Evolutionary conservation across 2,329 filamentous ascomycete genomes (phyloP).

Genomic region (Beauveria bassiana): DNA sequence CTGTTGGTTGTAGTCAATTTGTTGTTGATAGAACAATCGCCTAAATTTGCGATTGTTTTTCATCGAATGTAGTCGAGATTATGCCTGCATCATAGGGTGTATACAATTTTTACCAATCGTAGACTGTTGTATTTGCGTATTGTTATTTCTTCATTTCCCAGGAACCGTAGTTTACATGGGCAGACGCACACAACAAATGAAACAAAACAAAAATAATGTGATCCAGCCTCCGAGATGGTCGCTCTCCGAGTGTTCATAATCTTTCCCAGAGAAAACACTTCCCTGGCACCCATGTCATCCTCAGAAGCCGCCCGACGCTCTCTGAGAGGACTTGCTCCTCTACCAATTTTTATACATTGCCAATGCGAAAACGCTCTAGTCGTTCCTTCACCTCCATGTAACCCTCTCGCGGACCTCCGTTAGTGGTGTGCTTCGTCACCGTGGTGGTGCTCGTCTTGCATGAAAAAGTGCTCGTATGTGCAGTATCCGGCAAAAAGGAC

Average conservation of each 20-base stretch:
- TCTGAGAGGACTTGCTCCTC: not conserved
- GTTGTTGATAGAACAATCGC: no score
- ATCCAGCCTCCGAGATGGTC: not conserved
- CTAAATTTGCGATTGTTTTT: no score
- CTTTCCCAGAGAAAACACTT: not conserved
- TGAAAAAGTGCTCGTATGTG: constrained; percentile 79
- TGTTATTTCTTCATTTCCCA: not conserved
- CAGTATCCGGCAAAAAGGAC: constrained; percentile 89
- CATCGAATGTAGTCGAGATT: no score
- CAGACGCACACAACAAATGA: constrained; percentile 2
- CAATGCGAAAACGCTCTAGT: not conserved
- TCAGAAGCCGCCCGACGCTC: not conserved
- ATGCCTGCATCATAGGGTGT: not conserved
- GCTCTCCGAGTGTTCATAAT: not conserved
- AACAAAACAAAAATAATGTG: constrained; percentile 2
- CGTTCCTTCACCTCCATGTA: no score
- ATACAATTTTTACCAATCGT: not conserved
- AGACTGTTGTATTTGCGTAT: not conserved
- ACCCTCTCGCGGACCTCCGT: not conserved
- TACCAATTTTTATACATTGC: not conserved
- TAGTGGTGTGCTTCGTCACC: constrained; percentile 22
- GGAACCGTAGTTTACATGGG: constrained; percentile 11
- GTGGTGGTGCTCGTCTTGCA: constrained; percentile 61
- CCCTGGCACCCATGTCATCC: not conserved
- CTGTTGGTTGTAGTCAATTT: no score